A percentile compares a stretch with the other conserved stretches of the same genome.
Evolutionary conservation across 2,329 filamentous ascomycete species (phyloP).

Genomic region (Microcyclospora pomicola): DNA sequence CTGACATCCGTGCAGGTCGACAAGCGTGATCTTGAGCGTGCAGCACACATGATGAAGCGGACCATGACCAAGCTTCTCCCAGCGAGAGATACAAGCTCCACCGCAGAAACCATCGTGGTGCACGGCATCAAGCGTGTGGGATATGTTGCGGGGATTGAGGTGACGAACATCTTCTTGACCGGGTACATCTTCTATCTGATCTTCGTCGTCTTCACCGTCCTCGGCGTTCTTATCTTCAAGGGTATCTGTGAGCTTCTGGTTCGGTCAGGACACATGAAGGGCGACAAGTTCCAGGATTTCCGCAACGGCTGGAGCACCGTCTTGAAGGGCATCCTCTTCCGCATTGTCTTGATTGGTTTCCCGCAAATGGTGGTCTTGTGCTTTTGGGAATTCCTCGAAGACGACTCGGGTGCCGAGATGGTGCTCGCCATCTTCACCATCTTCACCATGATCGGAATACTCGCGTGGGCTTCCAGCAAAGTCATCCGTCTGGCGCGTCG

Average conservation of each 20-base stretch:
- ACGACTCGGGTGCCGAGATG: conserved; percentile 73
- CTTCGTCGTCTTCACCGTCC: conserved; percentile 61
- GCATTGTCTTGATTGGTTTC: conserved; percentile 77
- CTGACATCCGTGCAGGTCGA: conserved; percentile 73
- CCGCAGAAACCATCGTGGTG: conserved; percentile 38
- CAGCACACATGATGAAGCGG: conserved; percentile 40
- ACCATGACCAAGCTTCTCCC: conserved; percentile 26
- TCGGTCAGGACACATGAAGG: conserved; percentile 64
- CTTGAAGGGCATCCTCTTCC: conserved; percentile 85
- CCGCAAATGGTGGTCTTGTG: conserved; percentile 82
- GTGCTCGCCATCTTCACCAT: conserved; percentile 83
- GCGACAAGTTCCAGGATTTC: conserved; percentile 82
- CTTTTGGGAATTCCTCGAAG: conserved; percentile 81
- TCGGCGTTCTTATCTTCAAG: conserved; percentile 68
- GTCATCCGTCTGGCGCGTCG: conserved; percentile 79
- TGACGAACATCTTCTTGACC: conserved; percentile 87
- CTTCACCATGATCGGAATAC: conserved; percentile 60
- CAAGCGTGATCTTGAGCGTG: conserved; percentile 43
- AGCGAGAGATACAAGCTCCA: conserved; percentile 14
- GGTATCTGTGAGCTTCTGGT: conserved; percentile 61
- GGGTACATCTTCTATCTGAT: conserved; percentile 79
- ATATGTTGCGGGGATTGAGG: conserved; percentile 71
- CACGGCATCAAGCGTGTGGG: conserved; percentile 80
- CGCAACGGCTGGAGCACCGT: conserved; percentile 87
- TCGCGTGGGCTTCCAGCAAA: conserved; percentile 79